These are phyloP conservation scores for Trypanosoma mega DNA, from an alignment of 208 protist genomes.

Conservation along the genomic window DNA sequence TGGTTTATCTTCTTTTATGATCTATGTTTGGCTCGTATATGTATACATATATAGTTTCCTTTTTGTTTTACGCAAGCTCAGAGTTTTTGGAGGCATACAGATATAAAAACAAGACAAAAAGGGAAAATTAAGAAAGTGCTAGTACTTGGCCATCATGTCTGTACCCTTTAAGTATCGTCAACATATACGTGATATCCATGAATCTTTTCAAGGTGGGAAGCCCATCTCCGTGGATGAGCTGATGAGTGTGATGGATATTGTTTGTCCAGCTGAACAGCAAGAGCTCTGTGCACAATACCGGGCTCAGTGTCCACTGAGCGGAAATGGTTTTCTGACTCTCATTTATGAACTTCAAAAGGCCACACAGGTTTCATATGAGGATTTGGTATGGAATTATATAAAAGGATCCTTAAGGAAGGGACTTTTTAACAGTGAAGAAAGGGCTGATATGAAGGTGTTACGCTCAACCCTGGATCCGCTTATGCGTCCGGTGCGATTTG, in stretches of 20 bases:
- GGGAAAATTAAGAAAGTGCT: neutral
- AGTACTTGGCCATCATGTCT: constrained; percentile 11
- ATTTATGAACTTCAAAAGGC: constrained; percentile 25
- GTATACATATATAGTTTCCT: no score
- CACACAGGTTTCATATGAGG: constrained; percentile 16
- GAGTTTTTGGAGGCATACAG: no score
- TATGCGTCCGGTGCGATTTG: constrained; percentile 20
- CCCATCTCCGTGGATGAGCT: constrained; percentile 18
- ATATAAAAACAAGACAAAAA: constrained; percentile 2
- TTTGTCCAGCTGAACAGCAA: constrained; percentile 6
- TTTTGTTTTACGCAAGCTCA: no score
- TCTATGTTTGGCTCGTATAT: no score
- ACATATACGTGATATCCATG: constrained; percentile 23
- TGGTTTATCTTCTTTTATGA: no score
- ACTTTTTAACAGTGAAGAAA: constrained; percentile 19
- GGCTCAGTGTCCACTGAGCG: constrained; percentile 12
- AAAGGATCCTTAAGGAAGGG: constrained; percentile 8
- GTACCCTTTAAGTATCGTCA: constrained; percentile 25
- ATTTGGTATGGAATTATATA: constrained; percentile 25
- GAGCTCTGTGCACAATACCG: neutral
- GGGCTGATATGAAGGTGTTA: constrained; percentile 11
- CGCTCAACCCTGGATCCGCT: constrained; percentile 20
- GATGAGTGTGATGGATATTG: constrained; percentile 15
- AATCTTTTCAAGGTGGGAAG: constrained; percentile 19
- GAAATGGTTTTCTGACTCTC: constrained; percentile 21